Conservation (phyloP, 106 monocot genomes). For the Apostasia ramifera region DNA sequence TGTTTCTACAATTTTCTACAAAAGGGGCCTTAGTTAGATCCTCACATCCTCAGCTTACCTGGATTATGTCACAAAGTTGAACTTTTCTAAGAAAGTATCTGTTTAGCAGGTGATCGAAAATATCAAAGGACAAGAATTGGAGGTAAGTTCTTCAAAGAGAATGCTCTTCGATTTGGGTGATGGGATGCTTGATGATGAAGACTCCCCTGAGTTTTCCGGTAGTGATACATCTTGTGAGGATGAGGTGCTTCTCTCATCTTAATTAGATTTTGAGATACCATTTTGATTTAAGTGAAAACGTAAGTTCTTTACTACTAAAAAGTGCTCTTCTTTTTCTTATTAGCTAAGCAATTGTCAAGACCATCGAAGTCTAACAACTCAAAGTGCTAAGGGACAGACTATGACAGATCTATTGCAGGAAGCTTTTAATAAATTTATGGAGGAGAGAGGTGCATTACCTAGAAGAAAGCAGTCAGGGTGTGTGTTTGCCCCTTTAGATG, state of each 20-base stretch:
- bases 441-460: slow-evolving; percentile 8
- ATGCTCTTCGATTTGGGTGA: slow-evolving; percentile 18
- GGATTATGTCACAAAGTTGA: background rate
- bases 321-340: slow-evolving; percentile 8
- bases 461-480: slow-evolving; percentile 28
- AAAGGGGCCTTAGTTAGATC: background rate
- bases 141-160: slow-evolving; percentile 29
- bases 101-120: slow-evolving; percentile 15
- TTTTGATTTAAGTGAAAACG: background rate
- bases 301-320: background rate
- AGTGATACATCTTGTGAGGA: slow-evolving; percentile 51
- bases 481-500: slow-evolving; percentile 3
- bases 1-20: background rate
- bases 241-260: slow-evolving; percentile 30
- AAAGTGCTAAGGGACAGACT: slow-evolving; percentile 35
- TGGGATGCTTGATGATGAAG: slow-evolving; percentile 42
- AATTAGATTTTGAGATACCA: background rate
- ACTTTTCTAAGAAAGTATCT: background rate
- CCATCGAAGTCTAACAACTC: slow-evolving; percentile 15
- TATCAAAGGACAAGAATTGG: slow-evolving; percentile 24
- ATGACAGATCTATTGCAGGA: slow-evolving; percentile 88
- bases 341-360: slow-evolving; percentile 31
- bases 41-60: background rate
- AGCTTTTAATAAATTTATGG: slow-evolving; percentile 34
- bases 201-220: slow-evolving; percentile 34